These are phyloP conservation scores for Citrus medica DNA, from an alignment of 345 rosid genomes.

Conservation along the genomic window DNA sequence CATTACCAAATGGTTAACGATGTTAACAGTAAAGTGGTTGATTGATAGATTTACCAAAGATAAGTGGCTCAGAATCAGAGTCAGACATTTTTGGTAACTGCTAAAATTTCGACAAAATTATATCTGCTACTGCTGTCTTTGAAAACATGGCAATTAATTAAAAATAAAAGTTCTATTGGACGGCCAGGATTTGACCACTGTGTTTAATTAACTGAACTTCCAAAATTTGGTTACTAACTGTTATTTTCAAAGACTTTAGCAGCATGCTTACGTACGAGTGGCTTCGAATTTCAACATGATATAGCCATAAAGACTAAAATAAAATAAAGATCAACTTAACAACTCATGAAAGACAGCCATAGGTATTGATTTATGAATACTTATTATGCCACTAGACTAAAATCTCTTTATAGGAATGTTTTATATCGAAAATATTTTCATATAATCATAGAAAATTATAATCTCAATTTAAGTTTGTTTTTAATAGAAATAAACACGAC, in stretches of 20 bases:
- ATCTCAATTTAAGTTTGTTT: no score
- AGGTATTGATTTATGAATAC: not conserved
- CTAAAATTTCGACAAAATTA: no score
- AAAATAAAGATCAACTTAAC: not conserved
- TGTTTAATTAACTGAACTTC: not conserved
- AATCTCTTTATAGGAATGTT: no score
- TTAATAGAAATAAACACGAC: no score
- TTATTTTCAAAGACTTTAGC: not conserved
- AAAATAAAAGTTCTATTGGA: not conserved
- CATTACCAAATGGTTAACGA: no score
- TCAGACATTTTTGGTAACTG: no score
- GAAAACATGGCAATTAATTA: not conserved
- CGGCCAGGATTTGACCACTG: not conserved
- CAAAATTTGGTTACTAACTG: not conserved
- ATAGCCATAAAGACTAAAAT: not conserved
- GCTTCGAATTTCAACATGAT: not conserved
- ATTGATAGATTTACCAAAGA: no score
- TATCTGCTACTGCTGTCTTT: not conserved
- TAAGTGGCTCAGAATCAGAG: no score
- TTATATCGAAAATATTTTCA: fast-evolving
- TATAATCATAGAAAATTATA: no score
- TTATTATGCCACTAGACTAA: no score
- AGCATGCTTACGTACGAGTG: not conserved
- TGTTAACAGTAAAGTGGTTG: no score
- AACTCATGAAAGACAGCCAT: not conserved